A percentile compares a stretch with the other conserved stretches of the same genome.
These are phyloP conservation scores for Onygenales sp. DNA, from an alignment of 2,329 filamentous ascomycete species.

Conservation along the genomic window DNA sequence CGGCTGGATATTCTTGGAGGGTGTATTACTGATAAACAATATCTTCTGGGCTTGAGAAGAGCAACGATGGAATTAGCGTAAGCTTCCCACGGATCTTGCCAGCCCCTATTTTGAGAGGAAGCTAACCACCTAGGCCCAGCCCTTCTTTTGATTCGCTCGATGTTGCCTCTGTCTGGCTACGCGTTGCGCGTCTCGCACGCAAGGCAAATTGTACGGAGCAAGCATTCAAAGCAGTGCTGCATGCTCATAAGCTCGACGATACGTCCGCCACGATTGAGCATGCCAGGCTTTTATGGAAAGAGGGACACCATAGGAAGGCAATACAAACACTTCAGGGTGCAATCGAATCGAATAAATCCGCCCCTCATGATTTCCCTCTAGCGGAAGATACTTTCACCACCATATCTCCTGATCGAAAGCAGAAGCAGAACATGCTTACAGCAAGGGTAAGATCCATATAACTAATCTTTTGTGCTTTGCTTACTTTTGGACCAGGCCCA, in stretches of 20 bases:
- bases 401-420: constrained; percentile 30
- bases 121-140: constrained; percentile 18
- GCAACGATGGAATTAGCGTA: constrained; percentile 72
- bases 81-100: constrained; percentile 1
- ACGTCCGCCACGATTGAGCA: constrained; percentile 89
- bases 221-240: constrained; percentile 87
- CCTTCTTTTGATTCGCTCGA: constrained; percentile 58
- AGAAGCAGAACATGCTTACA: constrained; percentile 43
- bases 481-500: constrained; percentile 49
- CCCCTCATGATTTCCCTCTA: constrained; percentile 33
- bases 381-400: constrained; percentile 24
- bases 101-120: background rate
- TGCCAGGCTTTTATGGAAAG: constrained; percentile 83
- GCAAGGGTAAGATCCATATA: constrained; percentile 27
- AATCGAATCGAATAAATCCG: constrained; percentile 72
- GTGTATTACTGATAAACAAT: constrained; percentile 88
- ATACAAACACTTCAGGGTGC: constrained; percentile 85
- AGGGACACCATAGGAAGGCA: constrained; percentile 86
- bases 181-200: constrained; percentile 73
- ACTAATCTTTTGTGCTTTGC: background rate
- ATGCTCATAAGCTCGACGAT: constrained; percentile 75
- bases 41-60: constrained; percentile 73
- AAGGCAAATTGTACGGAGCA: constrained; percentile 77
- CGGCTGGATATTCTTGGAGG: constrained; percentile 85
- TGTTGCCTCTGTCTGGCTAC: constrained; percentile 75